phyloP scores from a whole-genome alignment of 2,329 filamentous ascomycete species.

The Verticillium tricorpus region DNA sequence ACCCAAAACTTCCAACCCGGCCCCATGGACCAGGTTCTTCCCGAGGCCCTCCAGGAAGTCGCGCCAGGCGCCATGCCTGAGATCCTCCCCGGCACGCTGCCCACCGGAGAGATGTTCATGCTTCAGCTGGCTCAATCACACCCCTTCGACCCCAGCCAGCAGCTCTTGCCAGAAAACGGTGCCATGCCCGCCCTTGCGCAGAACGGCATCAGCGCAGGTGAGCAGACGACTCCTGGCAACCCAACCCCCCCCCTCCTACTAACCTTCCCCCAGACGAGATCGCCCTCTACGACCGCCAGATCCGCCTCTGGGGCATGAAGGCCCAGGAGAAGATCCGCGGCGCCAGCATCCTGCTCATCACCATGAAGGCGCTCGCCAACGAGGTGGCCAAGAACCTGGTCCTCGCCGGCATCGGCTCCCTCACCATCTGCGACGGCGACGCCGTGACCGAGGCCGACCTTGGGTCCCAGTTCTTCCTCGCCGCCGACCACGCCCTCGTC shows the following conservation, averaged over 20 bases:
- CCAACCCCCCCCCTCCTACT: neutral
- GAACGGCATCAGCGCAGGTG: conserved; percentile 24
- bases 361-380: conserved; percentile 80
- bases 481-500: conserved; percentile 57
- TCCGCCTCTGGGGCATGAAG: conserved; percentile 93
- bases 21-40: conserved; percentile 13
- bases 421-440: conserved; percentile 82
- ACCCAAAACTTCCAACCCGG: conserved; percentile 2
- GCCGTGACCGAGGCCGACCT: conserved; percentile 74
- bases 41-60: conserved; percentile 13
- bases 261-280: conserved; percentile 73
- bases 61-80: conserved; percentile 12
- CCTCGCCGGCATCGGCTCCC: conserved; percentile 82
- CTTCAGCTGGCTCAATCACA: conserved; percentile 8
- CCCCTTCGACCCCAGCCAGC: conserved; percentile 1
- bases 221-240: conserved; percentile 2
- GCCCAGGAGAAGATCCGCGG: conserved; percentile 90
- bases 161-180: conserved; percentile 11
- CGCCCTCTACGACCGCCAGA: conserved; percentile 94
- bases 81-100: conserved; percentile 12
- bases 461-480: conserved; percentile 78
- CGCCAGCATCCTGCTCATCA: conserved; percentile 85
- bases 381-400: conserved; percentile 95
- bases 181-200: conserved; percentile 7
- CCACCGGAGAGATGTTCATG: conserved; percentile 12